These are phyloP conservation scores for Eremothecium coryli DNA, from an alignment of 1,139 yeast genomes.

Conservation along the genomic window DNA sequence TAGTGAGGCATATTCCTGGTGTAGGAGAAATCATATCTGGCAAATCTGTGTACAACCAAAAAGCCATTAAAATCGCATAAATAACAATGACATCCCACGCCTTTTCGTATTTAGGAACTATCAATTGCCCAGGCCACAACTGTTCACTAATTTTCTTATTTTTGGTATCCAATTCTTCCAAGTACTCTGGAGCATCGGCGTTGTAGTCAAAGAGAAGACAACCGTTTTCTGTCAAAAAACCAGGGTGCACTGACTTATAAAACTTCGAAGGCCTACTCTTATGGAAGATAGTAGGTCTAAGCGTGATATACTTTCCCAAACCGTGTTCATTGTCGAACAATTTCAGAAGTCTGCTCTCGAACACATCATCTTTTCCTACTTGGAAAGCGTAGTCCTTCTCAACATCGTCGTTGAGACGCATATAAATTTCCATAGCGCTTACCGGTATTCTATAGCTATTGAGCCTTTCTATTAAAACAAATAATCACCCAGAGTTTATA, in stretches of 20 bases:
- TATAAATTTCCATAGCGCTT: conserved; percentile 55
- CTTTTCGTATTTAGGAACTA: conserved; percentile 70
- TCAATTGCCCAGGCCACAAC: conserved; percentile 84
- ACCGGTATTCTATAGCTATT: no score
- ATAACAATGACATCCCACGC: conserved; percentile 42
- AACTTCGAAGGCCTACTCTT: conserved; percentile 56
- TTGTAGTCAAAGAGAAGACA: conserved; percentile 58
- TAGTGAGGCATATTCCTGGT: conserved; percentile 81
- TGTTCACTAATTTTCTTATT: conserved; percentile 46
- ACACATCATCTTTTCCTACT: conserved; percentile 47
- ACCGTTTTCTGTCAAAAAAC: conserved; percentile 77
- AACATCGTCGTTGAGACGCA: conserved; percentile 74
- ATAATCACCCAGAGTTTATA: no score
- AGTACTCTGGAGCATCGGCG: conserved; percentile 41
- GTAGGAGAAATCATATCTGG: conserved; percentile 87
- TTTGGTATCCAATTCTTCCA: conserved; percentile 36
- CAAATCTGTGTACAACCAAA: conserved; percentile 86
- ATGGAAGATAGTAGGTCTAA: conserved; percentile 74
- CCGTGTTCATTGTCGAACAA: conserved; percentile 42
- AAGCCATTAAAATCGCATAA: conserved; percentile 39
- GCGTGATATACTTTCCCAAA: conserved; percentile 47
- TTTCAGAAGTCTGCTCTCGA: conserved; percentile 44
- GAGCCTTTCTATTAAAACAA: no score
- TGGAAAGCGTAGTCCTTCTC: conserved; percentile 90
- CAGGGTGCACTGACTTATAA: conserved; percentile 66